Percentiles rank a stretch among this genome's conserved stretches.
Evolutionary conservation across 352 stramenopile species (phyloP).

Genomic region (Pythium brachiatum): DNA sequence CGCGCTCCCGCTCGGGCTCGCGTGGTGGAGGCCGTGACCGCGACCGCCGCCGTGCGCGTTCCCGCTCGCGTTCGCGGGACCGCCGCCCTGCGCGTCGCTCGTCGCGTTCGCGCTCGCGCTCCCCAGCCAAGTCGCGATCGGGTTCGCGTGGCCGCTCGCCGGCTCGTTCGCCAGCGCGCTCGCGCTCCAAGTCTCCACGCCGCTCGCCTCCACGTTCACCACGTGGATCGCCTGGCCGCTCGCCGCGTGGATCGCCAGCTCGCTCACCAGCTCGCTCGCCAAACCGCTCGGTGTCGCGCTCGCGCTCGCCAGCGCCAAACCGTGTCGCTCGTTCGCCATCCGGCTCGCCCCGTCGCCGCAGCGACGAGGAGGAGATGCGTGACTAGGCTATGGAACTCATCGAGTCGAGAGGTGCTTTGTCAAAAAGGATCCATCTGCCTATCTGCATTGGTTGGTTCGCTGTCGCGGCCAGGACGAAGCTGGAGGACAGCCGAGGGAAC

Average conservation of each 20-base stretch:
- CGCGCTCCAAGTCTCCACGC: neutral
- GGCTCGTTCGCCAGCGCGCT: neutral
- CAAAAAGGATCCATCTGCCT: too few species aligned
- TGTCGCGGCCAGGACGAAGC: too few species aligned
- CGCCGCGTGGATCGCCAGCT: conserved; percentile 39
- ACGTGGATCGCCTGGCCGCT: conserved; percentile 29
- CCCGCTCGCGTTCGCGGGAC: conserved; percentile 45
- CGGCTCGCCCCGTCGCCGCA: conserved; percentile 40
- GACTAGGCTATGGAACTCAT: conserved; percentile 27
- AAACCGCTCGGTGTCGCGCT: conserved; percentile 35
- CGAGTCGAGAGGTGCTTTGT: too few species aligned
- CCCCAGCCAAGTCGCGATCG: conserved; percentile 41
- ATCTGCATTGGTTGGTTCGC: too few species aligned
- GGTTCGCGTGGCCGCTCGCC: conserved; percentile 34
- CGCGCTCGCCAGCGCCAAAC: conserved; percentile 33
- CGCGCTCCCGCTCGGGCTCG: conserved; percentile 49
- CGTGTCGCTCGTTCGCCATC: conserved; percentile 50
- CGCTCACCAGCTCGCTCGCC: conserved; percentile 43
- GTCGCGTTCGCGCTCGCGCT: conserved; percentile 38
- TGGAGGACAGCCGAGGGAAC: neutral
- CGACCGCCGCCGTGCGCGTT: conserved; percentile 19
- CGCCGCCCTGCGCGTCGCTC: conserved; percentile 24
- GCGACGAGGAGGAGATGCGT: conserved; percentile 29
- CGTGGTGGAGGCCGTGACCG: conserved; percentile 23
- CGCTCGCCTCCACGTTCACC: neutral